These are phyloP conservation scores for Psilocybe sp. DNA, from an alignment of 768 basidiomycete species.

Conservation along the genomic window DNA sequence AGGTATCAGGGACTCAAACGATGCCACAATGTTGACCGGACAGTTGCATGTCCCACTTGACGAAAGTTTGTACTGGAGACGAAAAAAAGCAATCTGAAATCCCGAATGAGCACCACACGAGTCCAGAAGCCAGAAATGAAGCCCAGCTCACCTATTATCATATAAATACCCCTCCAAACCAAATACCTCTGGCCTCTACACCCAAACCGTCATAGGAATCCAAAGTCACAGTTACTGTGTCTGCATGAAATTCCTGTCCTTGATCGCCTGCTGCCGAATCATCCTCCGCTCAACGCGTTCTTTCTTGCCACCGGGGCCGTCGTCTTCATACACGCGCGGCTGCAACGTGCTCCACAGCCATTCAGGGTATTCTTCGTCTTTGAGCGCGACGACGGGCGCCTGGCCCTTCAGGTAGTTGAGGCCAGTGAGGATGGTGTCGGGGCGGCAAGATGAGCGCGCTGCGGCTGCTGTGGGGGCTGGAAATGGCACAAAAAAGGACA, in stretches of 20 bases:
- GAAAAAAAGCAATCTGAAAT: no score
- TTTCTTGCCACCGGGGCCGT: constrained; percentile 73
- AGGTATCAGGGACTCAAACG: no score
- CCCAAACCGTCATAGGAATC: no score
- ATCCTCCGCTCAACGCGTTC: constrained; percentile 54
- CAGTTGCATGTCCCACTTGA: no score
- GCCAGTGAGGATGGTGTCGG: constrained; percentile 77
- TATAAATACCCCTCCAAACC: no score
- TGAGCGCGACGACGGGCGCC: constrained; percentile 65
- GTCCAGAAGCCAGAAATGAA: not conserved
- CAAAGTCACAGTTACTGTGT: constrained; percentile 48
- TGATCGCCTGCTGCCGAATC: constrained; percentile 67
- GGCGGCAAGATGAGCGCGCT: constrained; percentile 59
- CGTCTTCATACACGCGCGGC: constrained; percentile 59
- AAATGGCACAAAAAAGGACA: not conserved
- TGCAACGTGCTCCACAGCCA: constrained; percentile 86
- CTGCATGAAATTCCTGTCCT: constrained; percentile 84
- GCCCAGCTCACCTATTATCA: constrained; percentile 1
- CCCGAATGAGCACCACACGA: no score
- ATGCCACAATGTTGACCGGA: no score
- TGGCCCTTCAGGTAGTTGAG: constrained; percentile 83
- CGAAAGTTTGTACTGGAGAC: no score
- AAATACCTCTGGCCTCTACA: no score
- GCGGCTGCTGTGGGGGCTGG: constrained; percentile 1
- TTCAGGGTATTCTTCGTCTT: constrained; percentile 83